A percentile compares a stretch with the other conserved stretches of the same genome.
Conservation (phyloP, 805 yeast genomes). For the Yamadazyma laniorum region DNA sequence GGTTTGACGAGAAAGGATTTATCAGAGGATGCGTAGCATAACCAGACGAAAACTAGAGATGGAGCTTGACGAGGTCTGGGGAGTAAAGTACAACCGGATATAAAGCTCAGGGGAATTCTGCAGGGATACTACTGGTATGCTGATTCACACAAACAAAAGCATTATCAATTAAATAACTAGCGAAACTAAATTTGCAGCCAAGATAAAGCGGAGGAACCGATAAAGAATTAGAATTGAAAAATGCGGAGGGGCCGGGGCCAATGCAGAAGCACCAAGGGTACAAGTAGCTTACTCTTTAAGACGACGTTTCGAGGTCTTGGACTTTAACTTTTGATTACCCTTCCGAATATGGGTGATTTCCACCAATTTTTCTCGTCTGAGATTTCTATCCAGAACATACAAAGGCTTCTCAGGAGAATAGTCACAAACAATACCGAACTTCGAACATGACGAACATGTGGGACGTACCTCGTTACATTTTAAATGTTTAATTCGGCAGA, state of each 20-base stretch:
- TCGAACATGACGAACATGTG: slow-evolving; percentile 33
- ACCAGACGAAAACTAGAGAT: background rate
- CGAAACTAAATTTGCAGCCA: slow-evolving; percentile 1
- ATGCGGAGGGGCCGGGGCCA: background rate
- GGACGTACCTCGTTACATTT: slow-evolving; percentile 45
- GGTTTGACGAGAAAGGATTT: background rate
- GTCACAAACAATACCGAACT: slow-evolving; percentile 43
- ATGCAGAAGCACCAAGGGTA: background rate
- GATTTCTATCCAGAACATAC: slow-evolving; percentile 35
- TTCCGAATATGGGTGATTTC: slow-evolving; percentile 30
- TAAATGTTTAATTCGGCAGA: slow-evolving; percentile 44
- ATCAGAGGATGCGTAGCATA: background rate
- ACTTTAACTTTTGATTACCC: slow-evolving; percentile 11
- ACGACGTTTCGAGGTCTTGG: slow-evolving; percentile 7
- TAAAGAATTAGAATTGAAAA: background rate
- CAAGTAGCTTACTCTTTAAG: background rate
- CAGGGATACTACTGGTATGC: background rate
- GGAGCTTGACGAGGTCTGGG: background rate
- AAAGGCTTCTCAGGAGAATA: slow-evolving; percentile 38
- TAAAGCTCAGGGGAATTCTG: background rate
- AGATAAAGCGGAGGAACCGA: background rate
- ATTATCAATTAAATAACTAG: background rate
- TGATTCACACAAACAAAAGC: background rate
- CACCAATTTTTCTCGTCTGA: slow-evolving; percentile 33
- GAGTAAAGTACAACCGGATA: no score